Base-by-base conservation (phyloP, 1,139 yeast genomes). In the Saccharomyces hybrid region DNA sequence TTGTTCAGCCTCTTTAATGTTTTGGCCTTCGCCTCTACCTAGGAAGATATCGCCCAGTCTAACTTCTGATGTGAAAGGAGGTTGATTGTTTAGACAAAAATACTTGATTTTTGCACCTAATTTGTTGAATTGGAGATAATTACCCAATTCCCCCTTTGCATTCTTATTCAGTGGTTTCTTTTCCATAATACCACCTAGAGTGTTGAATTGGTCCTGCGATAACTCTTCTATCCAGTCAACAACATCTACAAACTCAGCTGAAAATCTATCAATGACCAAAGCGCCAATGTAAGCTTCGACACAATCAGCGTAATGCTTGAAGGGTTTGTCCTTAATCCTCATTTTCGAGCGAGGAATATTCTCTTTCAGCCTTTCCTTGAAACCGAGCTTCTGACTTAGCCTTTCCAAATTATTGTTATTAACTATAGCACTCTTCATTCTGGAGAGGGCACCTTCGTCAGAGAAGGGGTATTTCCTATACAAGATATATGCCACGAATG, bases 401-500 rank as follows among this genome's bases (percentile, higher is more conserved):
- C 83, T 80, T 32, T 81, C 79, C 53, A 90, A 74, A 0, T 84
- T 82, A 27, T 77, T 79, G 69, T 91, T 91, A 62, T 83, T 82
- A 47, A 90, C 86, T 49, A 91, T 71, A 53, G 75, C 76, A 0
- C 88, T 75, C 60, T 96, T 79, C 58, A 86, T 73, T 54, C 75
- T 76, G 1, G 96, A 82, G 58, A 91, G 71, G 29, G 81, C 82
- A 46, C 97, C 97, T 75, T 91, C 97, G 34, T 83, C 73, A 4
- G 84, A 84, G 52, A 76, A 72, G 0, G 93, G 89, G 62, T 83
- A 85, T 57, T 78, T 71, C 28, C 77, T 73, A 62, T 77, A 87
- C 16, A 88, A 74, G 48, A 86, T 75, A 54, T 80, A 73, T 0
- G 96, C 83, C 21, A 86, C 82, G 52, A 84, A 73, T 58, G 79